Conservation (phyloP, 108 stramenopile species). For the Stephanodiscus triporus region DNA sequence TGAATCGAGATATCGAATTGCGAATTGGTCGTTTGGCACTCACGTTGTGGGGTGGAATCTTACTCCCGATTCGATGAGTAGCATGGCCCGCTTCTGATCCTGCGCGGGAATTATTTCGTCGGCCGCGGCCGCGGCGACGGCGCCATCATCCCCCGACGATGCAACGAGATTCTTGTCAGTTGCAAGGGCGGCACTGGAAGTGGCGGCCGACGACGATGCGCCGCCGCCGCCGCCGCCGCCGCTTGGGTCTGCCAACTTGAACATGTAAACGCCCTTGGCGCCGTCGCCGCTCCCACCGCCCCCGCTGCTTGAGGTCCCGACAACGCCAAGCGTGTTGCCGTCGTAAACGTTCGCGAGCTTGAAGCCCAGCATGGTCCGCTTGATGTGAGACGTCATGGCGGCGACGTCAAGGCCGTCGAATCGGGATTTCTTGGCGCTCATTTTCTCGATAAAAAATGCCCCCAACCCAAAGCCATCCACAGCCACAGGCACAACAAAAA, state of each 20-base stretch:
- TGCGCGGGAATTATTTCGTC: background rate
- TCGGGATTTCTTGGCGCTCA: conserved; percentile 65
- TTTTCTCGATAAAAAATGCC: no score
- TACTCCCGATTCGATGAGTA: conserved; percentile 94
- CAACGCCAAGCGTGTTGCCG: conserved; percentile 47
- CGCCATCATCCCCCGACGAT: no score
- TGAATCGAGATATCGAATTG: no score
- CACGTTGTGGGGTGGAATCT: conserved; percentile 90
- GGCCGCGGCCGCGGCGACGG: no score
- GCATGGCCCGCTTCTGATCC: conserved; percentile 47
- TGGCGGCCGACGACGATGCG: conserved; percentile 3
- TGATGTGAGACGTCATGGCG: conserved; percentile 78
- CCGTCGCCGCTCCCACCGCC: conserved; percentile 42
- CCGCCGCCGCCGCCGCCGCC: conserved; percentile 1
- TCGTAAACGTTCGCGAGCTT: conserved; percentile 89
- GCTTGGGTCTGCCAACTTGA: conserved; percentile 74
- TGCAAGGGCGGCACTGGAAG: background rate
- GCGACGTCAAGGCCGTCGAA: conserved; percentile 89
- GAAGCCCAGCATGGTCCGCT: conserved; percentile 70
- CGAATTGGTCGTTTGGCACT: no score
- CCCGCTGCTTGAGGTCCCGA: conserved; percentile 20
- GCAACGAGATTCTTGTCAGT: no score
- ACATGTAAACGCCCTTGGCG: conserved; percentile 64
- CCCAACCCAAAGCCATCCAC: no score
- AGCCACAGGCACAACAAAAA: no score